phyloP scores from a whole-genome alignment of 2,329 filamentous ascomycete species.

The Thielaviopsis euricoi region DNA sequence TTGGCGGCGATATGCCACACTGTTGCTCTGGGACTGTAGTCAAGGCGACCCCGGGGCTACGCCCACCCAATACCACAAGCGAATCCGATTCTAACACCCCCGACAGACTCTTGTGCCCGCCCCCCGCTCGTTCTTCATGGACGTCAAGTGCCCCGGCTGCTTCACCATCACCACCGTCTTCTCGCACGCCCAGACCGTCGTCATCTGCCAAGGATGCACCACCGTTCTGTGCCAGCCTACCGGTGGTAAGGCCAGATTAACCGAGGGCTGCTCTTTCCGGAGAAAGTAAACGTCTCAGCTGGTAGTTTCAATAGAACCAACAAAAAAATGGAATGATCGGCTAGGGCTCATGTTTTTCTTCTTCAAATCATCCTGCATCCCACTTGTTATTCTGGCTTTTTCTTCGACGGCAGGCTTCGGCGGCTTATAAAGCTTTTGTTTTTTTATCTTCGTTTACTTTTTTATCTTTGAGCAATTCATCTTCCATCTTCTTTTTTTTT shows the following conservation, averaged over 20 bases:
- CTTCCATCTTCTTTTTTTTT: neutral
- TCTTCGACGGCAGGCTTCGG: conserved; percentile 13
- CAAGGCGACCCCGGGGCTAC: neutral
- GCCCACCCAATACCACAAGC: neutral
- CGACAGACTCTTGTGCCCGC: conserved; percentile 76
- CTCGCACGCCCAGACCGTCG: conserved; percentile 99
- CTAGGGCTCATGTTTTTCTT: conserved; percentile 12
- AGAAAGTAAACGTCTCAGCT: conserved; percentile 66
- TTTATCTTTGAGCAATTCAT: neutral
- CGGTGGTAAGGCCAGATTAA: conserved; percentile 96
- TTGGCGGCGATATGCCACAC: neutral
- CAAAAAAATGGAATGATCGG: conserved; percentile 12
- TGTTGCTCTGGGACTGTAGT: neutral
- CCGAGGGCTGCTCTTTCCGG: conserved; percentile 99
- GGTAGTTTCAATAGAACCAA: conserved; percentile 18
- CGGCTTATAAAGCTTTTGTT: conserved; percentile 32
- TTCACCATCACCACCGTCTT: conserved; percentile 99
- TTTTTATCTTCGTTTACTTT: conserved; percentile 14
- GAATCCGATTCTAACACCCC: conserved; percentile 13
- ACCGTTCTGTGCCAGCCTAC: conserved; percentile 99
- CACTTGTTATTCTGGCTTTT: conserved; percentile 25
- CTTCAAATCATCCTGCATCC: conserved; percentile 18
- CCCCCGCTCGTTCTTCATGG: conserved; percentile 99
- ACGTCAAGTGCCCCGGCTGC: conserved; percentile 99
- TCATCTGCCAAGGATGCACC: conserved; percentile 99